These are phyloP conservation scores for Coemansia sp. DNA, from an alignment of 192 early-diverging fungal genomes.

Conservation along the genomic window DNA sequence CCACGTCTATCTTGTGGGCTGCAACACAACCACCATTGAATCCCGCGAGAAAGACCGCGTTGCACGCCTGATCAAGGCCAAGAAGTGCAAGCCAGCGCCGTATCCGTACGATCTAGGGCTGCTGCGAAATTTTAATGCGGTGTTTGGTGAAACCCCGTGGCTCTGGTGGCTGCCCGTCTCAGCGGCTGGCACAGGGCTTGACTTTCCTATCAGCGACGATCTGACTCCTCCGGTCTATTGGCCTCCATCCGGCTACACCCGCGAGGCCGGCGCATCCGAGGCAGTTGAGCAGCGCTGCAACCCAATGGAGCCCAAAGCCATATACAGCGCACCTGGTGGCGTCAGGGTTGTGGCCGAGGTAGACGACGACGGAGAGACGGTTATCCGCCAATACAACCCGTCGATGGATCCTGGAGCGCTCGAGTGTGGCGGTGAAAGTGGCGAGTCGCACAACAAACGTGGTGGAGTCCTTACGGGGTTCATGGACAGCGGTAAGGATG, in stretches of 20 bases:
- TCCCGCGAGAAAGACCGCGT: slow-evolving; percentile 54
- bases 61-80: slow-evolving; percentile 33
- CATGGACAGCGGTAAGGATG: slow-evolving; percentile 47
- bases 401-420: slow-evolving; percentile 39
- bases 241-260: slow-evolving; percentile 73
- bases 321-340: slow-evolving; percentile 21
- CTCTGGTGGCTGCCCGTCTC: slow-evolving; percentile 78
- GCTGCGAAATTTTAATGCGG: slow-evolving; percentile 67
- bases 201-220: slow-evolving; percentile 60
- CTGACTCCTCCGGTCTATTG: slow-evolving; percentile 57
- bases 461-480: slow-evolving; percentile 9
- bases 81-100: slow-evolving; percentile 62
- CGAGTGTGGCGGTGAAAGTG: slow-evolving; percentile 34
- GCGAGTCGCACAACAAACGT: slow-evolving; percentile 1
- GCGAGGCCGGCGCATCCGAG: slow-evolving; percentile 24
- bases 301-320: slow-evolving; percentile 12
- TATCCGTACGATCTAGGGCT: slow-evolving; percentile 86
- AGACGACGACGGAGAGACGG: slow-evolving; percentile 53
- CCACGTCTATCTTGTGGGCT: slow-evolving; percentile 46
- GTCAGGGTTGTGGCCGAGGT: slow-evolving; percentile 38
- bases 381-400: slow-evolving; percentile 44
- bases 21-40: slow-evolving; percentile 57
- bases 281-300: slow-evolving; percentile 29
- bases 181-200: slow-evolving; percentile 65
- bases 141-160: slow-evolving; percentile 69